phyloP scores from a whole-genome alignment of 768 basidiomycete species.

The Gymnopilus junonius region DNA sequence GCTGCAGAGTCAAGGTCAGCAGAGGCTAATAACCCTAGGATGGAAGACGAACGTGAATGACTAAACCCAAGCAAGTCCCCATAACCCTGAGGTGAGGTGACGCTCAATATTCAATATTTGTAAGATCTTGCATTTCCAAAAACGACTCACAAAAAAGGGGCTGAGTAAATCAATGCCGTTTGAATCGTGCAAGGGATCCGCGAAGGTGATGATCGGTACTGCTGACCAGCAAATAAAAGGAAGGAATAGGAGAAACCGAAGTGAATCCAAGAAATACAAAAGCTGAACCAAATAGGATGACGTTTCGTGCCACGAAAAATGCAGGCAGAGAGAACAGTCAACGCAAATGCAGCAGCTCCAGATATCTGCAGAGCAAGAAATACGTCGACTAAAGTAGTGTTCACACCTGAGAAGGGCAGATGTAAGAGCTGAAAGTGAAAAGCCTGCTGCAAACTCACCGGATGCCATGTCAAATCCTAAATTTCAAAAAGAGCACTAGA shows the following conservation, averaged over 20 bases:
- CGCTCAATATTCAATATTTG: background rate
- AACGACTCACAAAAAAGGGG: slow-evolving; percentile 35
- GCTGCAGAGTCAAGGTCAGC: slow-evolving; percentile 15
- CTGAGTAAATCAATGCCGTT: slow-evolving; percentile 36
- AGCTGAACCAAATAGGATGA: slow-evolving; percentile 40
- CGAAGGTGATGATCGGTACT: slow-evolving; percentile 22
- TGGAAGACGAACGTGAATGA: slow-evolving; percentile 27
- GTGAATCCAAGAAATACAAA: slow-evolving; percentile 39
- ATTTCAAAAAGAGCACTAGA: background rate
- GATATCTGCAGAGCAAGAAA: slow-evolving; percentile 36
- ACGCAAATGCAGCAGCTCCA: slow-evolving; percentile 28
- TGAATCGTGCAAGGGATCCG: slow-evolving; percentile 33
- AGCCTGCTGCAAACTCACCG: background rate
- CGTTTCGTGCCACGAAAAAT: slow-evolving; percentile 30
- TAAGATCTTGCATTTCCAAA: background rate
- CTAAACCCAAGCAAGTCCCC: slow-evolving; percentile 28
- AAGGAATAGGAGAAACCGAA: slow-evolving; percentile 39
- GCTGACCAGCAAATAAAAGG: slow-evolving; percentile 37
- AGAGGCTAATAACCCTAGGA: background rate
- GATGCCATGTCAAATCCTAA: background rate
- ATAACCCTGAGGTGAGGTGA: slow-evolving; percentile 21
- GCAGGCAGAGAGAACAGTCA: slow-evolving; percentile 31
- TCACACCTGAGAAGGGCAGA: background rate
- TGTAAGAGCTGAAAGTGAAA: background rate
- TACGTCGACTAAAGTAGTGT: slow-evolving; percentile 18